Percentiles rank a stretch among this genome's conserved stretches.
Conservation (phyloP, 225 moss, liverwort and hornwort genomes). For the Thuidium tamariscinum region DNA sequence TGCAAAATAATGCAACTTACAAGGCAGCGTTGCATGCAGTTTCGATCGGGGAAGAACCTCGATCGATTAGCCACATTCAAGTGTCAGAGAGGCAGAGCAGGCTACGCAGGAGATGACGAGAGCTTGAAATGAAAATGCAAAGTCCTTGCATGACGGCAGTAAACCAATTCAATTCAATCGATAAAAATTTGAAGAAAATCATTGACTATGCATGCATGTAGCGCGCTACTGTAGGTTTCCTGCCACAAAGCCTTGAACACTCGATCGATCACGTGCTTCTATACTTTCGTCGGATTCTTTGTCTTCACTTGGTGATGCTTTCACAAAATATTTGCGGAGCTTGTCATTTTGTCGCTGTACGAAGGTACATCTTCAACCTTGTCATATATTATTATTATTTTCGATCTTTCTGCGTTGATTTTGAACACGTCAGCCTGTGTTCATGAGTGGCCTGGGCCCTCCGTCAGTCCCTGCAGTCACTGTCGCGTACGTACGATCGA, state of each 20-base stretch:
- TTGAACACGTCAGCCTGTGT: neutral
- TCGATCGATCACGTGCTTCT: neutral
- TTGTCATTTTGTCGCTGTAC: neutral
- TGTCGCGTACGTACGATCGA: neutral
- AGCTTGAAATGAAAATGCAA: neutral
- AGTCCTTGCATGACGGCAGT: neutral
- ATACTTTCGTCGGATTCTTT: neutral
- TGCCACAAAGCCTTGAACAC: neutral
- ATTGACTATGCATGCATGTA: neutral
- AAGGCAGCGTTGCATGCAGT: neutral
- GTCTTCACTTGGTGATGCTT: neutral
- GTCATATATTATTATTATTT: neutral
- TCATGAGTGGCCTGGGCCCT: conserved; percentile 17
- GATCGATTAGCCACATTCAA: neutral
- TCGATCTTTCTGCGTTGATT: neutral
- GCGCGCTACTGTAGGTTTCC: neutral
- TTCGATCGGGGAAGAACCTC: neutral
- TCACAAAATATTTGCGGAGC: neutral
- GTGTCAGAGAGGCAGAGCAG: neutral
- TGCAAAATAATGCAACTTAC: no score
- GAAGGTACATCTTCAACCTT: neutral
- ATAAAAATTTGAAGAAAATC: neutral
- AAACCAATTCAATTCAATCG: neutral
- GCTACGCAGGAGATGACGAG: neutral
- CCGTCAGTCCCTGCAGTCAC: neutral